Evolutionary conservation across 805 yeast genomes (phyloP).

Genomic region (Hanseniaspora meyeri): DNA sequence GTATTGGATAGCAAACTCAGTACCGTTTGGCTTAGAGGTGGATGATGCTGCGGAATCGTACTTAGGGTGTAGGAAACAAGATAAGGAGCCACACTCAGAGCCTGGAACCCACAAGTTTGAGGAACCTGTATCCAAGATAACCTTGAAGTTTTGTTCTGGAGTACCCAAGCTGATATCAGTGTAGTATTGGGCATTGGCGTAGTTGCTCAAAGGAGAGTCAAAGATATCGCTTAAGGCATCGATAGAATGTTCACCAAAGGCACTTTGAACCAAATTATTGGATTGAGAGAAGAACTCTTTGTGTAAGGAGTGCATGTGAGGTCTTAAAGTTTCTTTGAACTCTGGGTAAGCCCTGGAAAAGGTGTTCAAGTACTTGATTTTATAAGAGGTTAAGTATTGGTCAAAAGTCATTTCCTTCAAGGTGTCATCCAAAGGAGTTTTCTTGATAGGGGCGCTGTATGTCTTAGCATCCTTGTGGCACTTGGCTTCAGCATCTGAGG

Average conservation of each 20-base stretch:
- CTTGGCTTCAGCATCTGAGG: constrained; percentile 20
- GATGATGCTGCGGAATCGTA: constrained; percentile 77
- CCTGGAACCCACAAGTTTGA: constrained; percentile 97
- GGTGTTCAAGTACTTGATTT: constrained; percentile 45
- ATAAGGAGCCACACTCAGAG: constrained; percentile 76
- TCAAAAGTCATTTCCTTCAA: constrained; percentile 39
- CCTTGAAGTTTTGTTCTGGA: constrained; percentile 88
- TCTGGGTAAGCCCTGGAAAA: constrained; percentile 38
- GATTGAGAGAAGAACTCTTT: background rate
- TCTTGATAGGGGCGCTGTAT: constrained; percentile 46
- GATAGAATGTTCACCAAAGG: constrained; percentile 16
- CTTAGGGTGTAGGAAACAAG: constrained; percentile 87
- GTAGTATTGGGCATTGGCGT: constrained; percentile 89
- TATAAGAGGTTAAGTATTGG: constrained; percentile 46
- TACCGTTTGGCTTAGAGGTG: constrained; percentile 75
- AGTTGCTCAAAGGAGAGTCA: constrained; percentile 79
- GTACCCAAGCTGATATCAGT: constrained; percentile 86
- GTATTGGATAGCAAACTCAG: constrained; percentile 72
- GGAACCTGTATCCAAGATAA: constrained; percentile 90
- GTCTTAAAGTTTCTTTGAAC: constrained; percentile 18
- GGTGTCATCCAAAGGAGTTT: constrained; percentile 45
- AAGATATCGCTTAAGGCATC: constrained; percentile 31
- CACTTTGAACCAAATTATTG: background rate
- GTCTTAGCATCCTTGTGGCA: constrained; percentile 29
- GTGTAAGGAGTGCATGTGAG: constrained; percentile 20